Evolutionary conservation across 2,329 filamentous ascomycete species (phyloP), one percentile per base, ranked within the genome.

Genomic region (Penicillium sp.): DNA sequence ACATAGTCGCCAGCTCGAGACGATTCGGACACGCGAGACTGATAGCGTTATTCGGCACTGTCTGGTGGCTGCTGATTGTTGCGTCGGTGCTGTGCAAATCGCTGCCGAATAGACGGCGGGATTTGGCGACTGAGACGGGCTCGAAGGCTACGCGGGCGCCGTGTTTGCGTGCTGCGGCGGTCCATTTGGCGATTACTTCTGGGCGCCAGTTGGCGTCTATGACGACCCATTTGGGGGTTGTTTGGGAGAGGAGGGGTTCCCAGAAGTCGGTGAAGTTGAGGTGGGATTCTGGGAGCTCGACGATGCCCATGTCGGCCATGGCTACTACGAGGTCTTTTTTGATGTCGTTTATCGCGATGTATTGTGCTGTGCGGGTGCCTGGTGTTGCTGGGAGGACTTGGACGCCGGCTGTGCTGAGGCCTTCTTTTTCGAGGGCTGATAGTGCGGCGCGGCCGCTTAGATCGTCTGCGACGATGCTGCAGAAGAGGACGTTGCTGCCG

Each of bases 241-340:
- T 74, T 3, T 74, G 69, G 11, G 73, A 68, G 7, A 89, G 72
- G 25, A 81, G 74, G 1, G 81, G 77, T 41, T 78, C 77, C 84
- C 86, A 89, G n/a, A 83, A 79, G 40, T 56, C 58, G 14, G 69
- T 63, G 37, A 78, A 74, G 41, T 76, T 70, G 29, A 73, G 64
- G 9, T 61, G 51, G 16, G 63, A 36, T 33, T 69, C 67, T 2
- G 74, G 69, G 6, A 70, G 68, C 58, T 82, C 77, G 33, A 95
- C 81, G 60, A 95, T 92, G 47, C 78, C 81, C 90, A 97, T 96
- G 65, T 97, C 93, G 4, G 92, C 91, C 89, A 96, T 95, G 38
- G 90, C 92, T 55, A 96, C 72, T n/a, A 91, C 79, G 2, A 99
- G 80, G 55, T 91, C 87, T 68, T 90, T 95, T 52, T 86, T 82